phyloP scores from a whole-genome alignment of 352 stramenopile genomes.

The Phytophthora agathidicida region DNA sequence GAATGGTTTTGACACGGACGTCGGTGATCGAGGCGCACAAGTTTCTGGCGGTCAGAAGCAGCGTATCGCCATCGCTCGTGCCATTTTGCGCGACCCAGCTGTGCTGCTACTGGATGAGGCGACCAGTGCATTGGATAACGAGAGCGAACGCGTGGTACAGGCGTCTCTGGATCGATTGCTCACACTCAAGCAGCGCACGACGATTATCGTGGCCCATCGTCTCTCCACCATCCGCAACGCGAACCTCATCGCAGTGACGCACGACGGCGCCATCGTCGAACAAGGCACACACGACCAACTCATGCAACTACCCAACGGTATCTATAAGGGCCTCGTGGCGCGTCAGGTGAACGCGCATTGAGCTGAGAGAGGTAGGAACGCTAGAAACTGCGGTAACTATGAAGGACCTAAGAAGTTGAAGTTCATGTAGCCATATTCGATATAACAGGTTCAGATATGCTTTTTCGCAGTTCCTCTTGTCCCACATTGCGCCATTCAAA shows the following conservation, averaged over 20 bases:
- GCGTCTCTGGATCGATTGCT: slow-evolving; percentile 40
- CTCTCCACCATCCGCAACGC: slow-evolving; percentile 44
- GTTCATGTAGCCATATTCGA: slow-evolving; percentile 17
- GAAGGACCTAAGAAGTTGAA: slow-evolving; percentile 17
- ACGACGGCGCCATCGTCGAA: slow-evolving; percentile 41
- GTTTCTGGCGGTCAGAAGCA: slow-evolving; percentile 46
- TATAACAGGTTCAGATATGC: slow-evolving; percentile 12
- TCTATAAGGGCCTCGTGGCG: slow-evolving; percentile 54
- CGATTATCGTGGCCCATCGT: slow-evolving; percentile 42
- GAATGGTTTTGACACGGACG: slow-evolving; percentile 40
- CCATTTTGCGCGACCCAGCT: slow-evolving; percentile 37
- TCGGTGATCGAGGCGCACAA: slow-evolving; percentile 39
- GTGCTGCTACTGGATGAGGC: slow-evolving; percentile 42
- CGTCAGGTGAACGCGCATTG: slow-evolving; percentile 41
- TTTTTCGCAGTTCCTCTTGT: not conserved
- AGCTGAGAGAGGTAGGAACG: not conserved
- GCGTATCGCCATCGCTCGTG: slow-evolving; percentile 41
- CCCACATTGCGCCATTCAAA: not conserved
- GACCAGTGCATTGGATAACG: slow-evolving; percentile 42
- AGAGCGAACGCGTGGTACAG: slow-evolving; percentile 44
- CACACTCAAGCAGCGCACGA: slow-evolving; percentile 40
- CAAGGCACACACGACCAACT: slow-evolving; percentile 74
- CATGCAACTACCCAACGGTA: slow-evolving; percentile 48
- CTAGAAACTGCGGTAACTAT: slow-evolving; percentile 6
- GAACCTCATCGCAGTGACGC: slow-evolving; percentile 40